These are phyloP conservation scores for Phytophthora gonapodyides DNA, from an alignment of 352 stramenopile genomes.

Conservation along the genomic window DNA sequence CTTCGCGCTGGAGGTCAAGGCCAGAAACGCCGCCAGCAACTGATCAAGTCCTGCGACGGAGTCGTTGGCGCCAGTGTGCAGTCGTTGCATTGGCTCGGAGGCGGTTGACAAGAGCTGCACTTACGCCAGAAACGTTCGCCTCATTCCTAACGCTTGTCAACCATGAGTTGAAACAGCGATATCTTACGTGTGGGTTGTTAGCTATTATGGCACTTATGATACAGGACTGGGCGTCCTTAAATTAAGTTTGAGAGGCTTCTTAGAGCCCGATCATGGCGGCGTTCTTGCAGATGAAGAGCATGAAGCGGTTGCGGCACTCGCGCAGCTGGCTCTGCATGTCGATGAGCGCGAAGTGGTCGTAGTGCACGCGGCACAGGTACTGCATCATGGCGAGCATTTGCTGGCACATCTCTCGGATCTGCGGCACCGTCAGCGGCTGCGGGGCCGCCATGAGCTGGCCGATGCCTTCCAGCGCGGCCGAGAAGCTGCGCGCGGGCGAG, in stretches of 20 bases:
- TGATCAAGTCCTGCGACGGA: neutral
- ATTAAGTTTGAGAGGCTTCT: conserved; percentile 15
- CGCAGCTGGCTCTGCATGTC: conserved; percentile 78
- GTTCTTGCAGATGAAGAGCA: conserved; percentile 81
- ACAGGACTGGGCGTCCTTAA: conserved; percentile 31
- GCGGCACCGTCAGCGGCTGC: conserved; percentile 52
- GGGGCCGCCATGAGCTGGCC: conserved; percentile 54
- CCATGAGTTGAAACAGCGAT: conserved; percentile 23
- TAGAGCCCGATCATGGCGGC: conserved; percentile 66
- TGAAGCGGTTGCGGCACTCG: conserved; percentile 70
- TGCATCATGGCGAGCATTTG: conserved; percentile 79
- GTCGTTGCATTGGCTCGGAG: too few species aligned
- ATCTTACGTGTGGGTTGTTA: conserved; percentile 23
- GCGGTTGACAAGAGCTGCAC: conserved; percentile 21
- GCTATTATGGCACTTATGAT: conserved; percentile 26
- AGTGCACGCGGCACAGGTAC: conserved; percentile 67
- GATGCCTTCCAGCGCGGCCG: conserved; percentile 40
- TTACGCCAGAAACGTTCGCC: conserved; percentile 23
- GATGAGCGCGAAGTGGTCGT: conserved; percentile 67
- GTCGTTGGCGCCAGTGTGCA: neutral
- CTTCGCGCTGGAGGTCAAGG: conserved; percentile 27
- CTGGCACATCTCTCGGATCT: conserved; percentile 69
- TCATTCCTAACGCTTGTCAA: neutral
- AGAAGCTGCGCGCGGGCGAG: conserved; percentile 37
- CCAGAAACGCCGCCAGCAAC: conserved; percentile 9